Evolutionary conservation across 129 eudicot genomes (phyloP).

Genomic region (carrot (Daucus carota)): DNA sequence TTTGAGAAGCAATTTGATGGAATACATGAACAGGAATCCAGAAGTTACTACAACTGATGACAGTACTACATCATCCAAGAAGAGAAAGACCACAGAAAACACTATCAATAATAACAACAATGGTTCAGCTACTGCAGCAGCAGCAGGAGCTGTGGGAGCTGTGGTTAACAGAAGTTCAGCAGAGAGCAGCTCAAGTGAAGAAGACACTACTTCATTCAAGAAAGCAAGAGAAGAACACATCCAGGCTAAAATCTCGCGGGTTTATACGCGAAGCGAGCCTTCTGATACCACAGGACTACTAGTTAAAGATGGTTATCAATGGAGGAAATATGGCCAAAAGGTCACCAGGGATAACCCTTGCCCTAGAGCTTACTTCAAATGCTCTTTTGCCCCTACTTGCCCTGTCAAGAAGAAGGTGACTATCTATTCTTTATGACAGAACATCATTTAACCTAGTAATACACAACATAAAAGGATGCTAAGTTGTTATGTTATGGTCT

Average conservation of each 20-base stretch:
- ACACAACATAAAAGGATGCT: background rate
- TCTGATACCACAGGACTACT: slow-evolving; percentile 79
- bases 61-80: slow-evolving; percentile 24
- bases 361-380: slow-evolving; percentile 99
- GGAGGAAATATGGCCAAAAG: slow-evolving; percentile 99
- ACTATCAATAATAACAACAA: slow-evolving; percentile 5
- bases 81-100: slow-evolving; percentile 39
- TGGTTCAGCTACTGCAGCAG: slow-evolving; percentile 1
- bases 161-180: slow-evolving; percentile 26
- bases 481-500: slow-evolving; percentile 10
- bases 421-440: background rate
- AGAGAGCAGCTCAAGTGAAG: slow-evolving; percentile 80
- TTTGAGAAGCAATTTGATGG: slow-evolving; percentile 21
- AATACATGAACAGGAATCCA: slow-evolving; percentile 17
- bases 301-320: slow-evolving; percentile 95
- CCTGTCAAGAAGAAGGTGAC: slow-evolving; percentile 97
- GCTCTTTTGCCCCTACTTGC: slow-evolving; percentile 92
- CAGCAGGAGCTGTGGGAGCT: background rate
- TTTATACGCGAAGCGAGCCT: slow-evolving; percentile 53
- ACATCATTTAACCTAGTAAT: background rate
- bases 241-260: slow-evolving; percentile 61
- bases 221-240: slow-evolving; percentile 69
- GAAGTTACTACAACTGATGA: background rate
- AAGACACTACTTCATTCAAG: slow-evolving; percentile 52
- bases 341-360: slow-evolving; percentile 97